Base-by-base conservation (phyloP, 169 alveolate genomes). In the Plasmodium gonderi region DNA sequence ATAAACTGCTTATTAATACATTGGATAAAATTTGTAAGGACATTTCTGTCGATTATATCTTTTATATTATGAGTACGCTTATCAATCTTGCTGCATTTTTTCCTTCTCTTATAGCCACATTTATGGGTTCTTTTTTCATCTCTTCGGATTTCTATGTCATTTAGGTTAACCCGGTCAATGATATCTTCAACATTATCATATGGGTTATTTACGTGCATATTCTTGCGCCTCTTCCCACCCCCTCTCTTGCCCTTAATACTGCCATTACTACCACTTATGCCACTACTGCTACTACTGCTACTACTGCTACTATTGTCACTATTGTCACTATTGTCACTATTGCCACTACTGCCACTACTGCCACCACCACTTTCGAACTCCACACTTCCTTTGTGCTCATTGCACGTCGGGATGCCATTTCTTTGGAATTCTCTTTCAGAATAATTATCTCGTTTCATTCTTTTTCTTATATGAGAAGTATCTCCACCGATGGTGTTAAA, bases 11-110 rank as follows among this genome's bases (percentile, higher is more conserved):
- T 80, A 40, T 80, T 80, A 20, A 80, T 51, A 42, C 79, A 60
- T 68, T 80, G 64, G 9, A 80, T 80, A 64, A 80, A 80, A 45
- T 80, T 80, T 17, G 69, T 64, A 9, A 80, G 33, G n/a, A 80
- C 79, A 45, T 36, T 80, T 65, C 65, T 80, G 36, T 80, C 91
- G 1, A 80, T 60, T 33, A 80, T 40, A 4, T 80, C 78, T 64
- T 80, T 80, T 17, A 80, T 60, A 31, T 80, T 64, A 42, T 33
- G 26, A 11, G 36, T 11, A n/a, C 64, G 17, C 11, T 20, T 47
- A 9, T 49, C 11, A 7, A 9, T 17, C 1, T 5, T 17, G 7
- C 9, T 68, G 79, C 9, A 29, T 8, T 76, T 76, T 44, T 76
- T 76, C 31, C 40, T 76, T 76, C 29, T 44, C n/a, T 20, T 45